phyloP scores from a whole-genome alignment of 208 protist genomes.

The Leptomonas pyrrhocoris region DNA sequence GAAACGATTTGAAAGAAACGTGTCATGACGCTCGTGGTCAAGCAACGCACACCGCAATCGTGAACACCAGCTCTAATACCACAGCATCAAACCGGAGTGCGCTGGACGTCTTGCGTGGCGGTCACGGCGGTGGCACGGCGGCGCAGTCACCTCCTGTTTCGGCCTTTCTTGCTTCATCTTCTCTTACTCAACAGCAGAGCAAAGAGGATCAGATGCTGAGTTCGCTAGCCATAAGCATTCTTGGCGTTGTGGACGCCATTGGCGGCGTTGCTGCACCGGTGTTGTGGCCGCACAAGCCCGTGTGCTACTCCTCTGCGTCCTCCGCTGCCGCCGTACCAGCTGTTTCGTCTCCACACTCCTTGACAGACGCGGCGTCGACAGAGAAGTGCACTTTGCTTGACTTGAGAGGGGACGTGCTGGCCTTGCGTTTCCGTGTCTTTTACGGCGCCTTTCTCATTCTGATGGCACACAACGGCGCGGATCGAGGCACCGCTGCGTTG shows the following conservation, averaged over 20 bases:
- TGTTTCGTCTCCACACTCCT: too few species aligned
- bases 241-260: slow-evolving; percentile 33
- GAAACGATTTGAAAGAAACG: too few species aligned
- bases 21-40: too few species aligned
- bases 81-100: not conserved
- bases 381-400: not conserved
- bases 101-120: slow-evolving; percentile 20
- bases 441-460: slow-evolving; percentile 18
- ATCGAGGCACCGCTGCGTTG: not conserved
- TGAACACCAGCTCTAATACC: too few species aligned
- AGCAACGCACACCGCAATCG: too few species aligned
- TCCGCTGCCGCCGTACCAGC: not conserved
- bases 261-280: slow-evolving; percentile 5
- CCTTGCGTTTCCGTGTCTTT: slow-evolving; percentile 21
- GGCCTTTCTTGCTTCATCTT: not conserved
- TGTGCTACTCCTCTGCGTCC: not conserved
- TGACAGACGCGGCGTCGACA: not conserved
- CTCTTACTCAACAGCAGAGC: slow-evolving; percentile 3
- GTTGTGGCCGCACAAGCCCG: slow-evolving; percentile 18
- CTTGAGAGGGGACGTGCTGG: slow-evolving; percentile 11
- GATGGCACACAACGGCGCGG: slow-evolving; percentile 2
- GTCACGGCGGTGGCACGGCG: not conserved
- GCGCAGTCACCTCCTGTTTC: not conserved
- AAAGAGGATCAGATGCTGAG: slow-evolving; percentile 17
- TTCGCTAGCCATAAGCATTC: slow-evolving; percentile 18